These are phyloP conservation scores for Neurospora sp. DNA, from an alignment of 495 filamentous ascomycete genomes.

Conservation along the genomic window DNA sequence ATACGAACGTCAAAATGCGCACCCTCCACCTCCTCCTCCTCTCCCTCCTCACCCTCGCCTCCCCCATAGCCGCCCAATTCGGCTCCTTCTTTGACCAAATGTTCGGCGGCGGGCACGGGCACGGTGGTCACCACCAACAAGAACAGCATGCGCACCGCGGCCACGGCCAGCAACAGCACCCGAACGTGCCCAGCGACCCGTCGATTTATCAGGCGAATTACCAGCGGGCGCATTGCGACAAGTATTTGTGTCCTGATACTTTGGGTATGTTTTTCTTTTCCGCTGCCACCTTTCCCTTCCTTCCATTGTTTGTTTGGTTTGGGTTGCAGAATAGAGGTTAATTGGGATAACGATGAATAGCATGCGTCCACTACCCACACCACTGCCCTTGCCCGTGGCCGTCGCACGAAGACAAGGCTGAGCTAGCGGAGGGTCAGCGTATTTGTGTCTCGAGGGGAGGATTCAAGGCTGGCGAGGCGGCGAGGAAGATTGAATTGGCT, in stretches of 20 bases:
- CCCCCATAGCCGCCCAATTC: constrained; percentile 52
- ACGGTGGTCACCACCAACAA: constrained; percentile 34
- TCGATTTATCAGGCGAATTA: constrained; percentile 65
- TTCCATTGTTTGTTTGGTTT: neutral
- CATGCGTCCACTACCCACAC: constrained; percentile 87
- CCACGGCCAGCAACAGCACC: constrained; percentile 52
- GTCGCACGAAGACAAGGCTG: constrained; percentile 74
- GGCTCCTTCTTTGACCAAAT: constrained; percentile 73
- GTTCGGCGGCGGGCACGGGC: constrained; percentile 34
- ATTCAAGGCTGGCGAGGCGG: constrained; percentile 62
- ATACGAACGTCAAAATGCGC: constrained; percentile 17
- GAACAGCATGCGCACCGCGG: neutral
- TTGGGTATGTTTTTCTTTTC: constrained; percentile 36
- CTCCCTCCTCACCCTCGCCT: constrained; percentile 21
- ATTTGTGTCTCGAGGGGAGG: constrained; percentile 77
- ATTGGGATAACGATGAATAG: constrained; percentile 16
- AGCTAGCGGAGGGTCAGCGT: constrained; percentile 70
- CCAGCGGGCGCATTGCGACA: constrained; percentile 60
- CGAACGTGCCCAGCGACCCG: constrained; percentile 73
- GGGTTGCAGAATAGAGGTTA: neutral
- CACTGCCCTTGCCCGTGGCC: constrained; percentile 88
- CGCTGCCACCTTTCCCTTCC: neutral
- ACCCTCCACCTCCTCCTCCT: constrained; percentile 12
- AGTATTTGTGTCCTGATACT: constrained; percentile 86
- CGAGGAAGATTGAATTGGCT: constrained; percentile 69